Evolutionary conservation across 768 basidiomycete species (phyloP), one percentile per base, ranked within the genome.

Genomic region (Mycena floridula): DNA sequence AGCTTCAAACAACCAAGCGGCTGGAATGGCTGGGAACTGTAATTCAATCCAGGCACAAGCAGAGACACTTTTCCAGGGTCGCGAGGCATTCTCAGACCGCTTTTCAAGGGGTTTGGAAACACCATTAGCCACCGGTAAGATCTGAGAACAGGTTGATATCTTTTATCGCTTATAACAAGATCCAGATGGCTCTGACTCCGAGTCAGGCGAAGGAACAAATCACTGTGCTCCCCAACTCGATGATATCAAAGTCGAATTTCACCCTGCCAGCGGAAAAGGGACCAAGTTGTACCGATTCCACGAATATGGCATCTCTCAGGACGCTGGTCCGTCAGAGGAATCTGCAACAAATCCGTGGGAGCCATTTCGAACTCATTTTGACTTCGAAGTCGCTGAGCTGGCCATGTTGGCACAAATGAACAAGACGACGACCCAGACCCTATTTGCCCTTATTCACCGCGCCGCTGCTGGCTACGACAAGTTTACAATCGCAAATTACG

Each of bases 381-480:
- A 54, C 26, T 53, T 44, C 4, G 32, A 44, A 13, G 43, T 54
- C 22, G 43, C 48, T 3, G 45, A 54, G 36, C 43, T 53, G 20
- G 42, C 36, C 2, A 37, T 54, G 3, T n/a, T 47, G 2, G 51
- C 53, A 20, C 25, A 40, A 2, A 44, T 52, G 11, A 54, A 48
- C 22, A 25, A 50, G 22, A 18, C 5, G 18, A 45, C 47, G 7
- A 39, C 44, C 2, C n/a, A 16, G 13, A 23, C n/a, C 9, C 21
- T 39, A 13, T 18, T 15, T 39, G 15, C n/a, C 15, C 22, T 39
- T 5, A 13, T 39, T 16, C 38, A 39, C 13, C n/a, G 9, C n/a
- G n/a, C 16, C 22, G n/a, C 16, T 11, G 21, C 13, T 39, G 16
- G 22, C 16, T 13, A 13, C 15, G 38, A 39, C 13, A 39, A 39